Evolutionary conservation across 2,329 filamentous ascomycete genomes (phyloP).

Genomic region (Penicillium sp.): DNA sequence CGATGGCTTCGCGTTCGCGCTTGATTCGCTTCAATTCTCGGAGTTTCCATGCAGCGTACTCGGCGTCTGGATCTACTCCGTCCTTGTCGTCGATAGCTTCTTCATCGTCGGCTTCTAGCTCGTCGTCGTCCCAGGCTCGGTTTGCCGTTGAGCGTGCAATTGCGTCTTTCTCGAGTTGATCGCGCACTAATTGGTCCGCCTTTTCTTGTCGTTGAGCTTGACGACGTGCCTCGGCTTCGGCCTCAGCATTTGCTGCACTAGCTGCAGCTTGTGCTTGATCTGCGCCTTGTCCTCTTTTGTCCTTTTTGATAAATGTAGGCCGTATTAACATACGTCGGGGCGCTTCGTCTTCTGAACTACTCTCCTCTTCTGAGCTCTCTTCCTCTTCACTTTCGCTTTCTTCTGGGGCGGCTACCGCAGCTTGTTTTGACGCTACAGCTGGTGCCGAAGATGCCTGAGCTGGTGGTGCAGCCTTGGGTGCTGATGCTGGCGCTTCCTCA

Average conservation of each 20-base stretch:
- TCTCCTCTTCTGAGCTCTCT: conserved; percentile 54
- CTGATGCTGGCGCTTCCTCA: conserved; percentile 32
- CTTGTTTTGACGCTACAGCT: conserved; percentile 18
- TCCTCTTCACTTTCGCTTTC: conserved; percentile 57
- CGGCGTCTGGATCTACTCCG: conserved; percentile 79
- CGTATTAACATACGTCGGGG: conserved; percentile 59
- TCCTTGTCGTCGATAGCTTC: conserved; percentile 88
- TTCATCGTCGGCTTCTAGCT: conserved; percentile 65
- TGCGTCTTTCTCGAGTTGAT: conserved; percentile 80
- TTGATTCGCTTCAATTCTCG: conserved; percentile 87
- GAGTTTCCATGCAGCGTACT: conserved; percentile 90
- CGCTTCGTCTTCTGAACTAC: conserved; percentile 58
- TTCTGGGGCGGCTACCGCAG: conserved; percentile 27
- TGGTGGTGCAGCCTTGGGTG: conserved; percentile 14
- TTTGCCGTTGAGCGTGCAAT: conserved; percentile 73
- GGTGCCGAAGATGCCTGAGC: conserved; percentile 13
- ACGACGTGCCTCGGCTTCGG: conserved; percentile 41
- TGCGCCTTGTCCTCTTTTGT: conserved; percentile 42
- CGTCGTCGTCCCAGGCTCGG: conserved; percentile 78
- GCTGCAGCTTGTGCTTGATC: conserved; percentile 18
- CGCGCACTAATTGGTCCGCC: conserved; percentile 78
- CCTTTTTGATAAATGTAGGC: conserved; percentile 69
- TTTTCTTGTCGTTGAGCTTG: conserved; percentile 66
- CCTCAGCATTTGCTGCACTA: conserved; percentile 35
- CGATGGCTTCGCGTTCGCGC: conserved; percentile 80